Percentiles rank a stretch among this genome's conserved stretches.
Evolutionary conservation across 257 asterid genomes (phyloP).

Genomic region (Cordia subcordata): DNA sequence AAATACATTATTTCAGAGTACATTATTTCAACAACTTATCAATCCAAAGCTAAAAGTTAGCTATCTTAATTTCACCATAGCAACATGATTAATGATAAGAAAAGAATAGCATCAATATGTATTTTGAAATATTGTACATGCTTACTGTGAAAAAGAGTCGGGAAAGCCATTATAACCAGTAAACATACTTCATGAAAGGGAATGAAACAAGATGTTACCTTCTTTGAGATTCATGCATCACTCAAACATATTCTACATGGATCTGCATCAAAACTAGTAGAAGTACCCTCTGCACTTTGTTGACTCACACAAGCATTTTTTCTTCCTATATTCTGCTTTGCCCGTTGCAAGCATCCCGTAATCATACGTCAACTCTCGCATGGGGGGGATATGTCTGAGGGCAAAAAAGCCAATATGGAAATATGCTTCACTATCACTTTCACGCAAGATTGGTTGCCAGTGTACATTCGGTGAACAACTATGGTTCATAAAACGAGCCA

Average conservation of each 20-base stretch:
- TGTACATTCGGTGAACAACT: conserved; percentile 79
- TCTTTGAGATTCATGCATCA: background rate
- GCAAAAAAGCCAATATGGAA: conserved; percentile 87
- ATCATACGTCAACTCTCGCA: conserved; percentile 88
- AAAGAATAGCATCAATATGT: too few species aligned
- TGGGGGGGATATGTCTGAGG: conserved; percentile 76
- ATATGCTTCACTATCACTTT: conserved; percentile 47
- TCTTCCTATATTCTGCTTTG: conserved; percentile 51
- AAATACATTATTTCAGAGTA: too few species aligned
- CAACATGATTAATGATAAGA: too few species aligned
- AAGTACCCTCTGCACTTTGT: conserved; percentile 74
- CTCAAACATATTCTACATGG: background rate
- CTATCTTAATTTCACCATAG: too few species aligned
- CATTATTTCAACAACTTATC: too few species aligned
- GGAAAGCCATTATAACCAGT: too few species aligned
- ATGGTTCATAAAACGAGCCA: conserved; percentile 93
- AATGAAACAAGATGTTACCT: background rate
- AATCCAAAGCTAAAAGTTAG: too few species aligned
- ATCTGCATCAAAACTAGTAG: conserved; percentile 22
- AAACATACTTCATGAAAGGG: background rate
- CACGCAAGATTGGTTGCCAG: conserved; percentile 85
- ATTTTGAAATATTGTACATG: too few species aligned
- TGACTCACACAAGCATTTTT: conserved; percentile 73
- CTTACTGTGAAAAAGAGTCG: too few species aligned
- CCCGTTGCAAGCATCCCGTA: conserved; percentile 63